Evolutionary conservation across 768 basidiomycete genomes (phyloP).

Genomic region (Collybiopsis luxurians): DNA sequence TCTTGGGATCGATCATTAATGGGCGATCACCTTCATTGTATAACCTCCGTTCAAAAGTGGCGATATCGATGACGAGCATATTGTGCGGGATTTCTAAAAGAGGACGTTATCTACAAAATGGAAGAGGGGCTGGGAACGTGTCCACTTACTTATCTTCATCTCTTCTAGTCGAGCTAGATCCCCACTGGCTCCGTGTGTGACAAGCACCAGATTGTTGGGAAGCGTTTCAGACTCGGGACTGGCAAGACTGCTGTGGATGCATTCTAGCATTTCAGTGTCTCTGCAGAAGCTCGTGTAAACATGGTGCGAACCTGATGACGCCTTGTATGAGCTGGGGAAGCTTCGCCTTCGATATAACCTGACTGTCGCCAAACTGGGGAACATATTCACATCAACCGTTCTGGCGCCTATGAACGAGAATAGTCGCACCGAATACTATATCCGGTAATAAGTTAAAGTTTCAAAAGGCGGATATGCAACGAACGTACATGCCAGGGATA

Average conservation of each 20-base stretch:
- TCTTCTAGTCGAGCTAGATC: constrained; percentile 67
- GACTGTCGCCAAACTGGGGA: constrained; percentile 74
- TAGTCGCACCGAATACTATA: constrained; percentile 62
- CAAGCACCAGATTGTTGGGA: constrained; percentile 68
- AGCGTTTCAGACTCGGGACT: constrained; percentile 76
- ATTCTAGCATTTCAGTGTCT: constrained; percentile 2
- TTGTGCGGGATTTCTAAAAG: constrained; percentile 69
- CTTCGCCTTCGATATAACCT: constrained; percentile 62
- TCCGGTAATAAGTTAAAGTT: constrained; percentile 11
- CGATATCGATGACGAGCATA: constrained; percentile 63
- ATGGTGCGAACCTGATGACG: constrained; percentile 54
- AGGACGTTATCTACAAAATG: not conserved
- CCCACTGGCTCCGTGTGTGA: constrained; percentile 56
- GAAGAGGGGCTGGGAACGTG: constrained; percentile 2
- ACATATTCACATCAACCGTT: constrained; percentile 4
- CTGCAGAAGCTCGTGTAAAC: not conserved
- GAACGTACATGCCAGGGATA: constrained; percentile 69
- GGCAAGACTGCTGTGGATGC: constrained; percentile 53
- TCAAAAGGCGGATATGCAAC: constrained; percentile 10
- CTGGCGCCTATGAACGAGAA: not conserved
- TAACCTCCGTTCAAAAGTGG: constrained; percentile 59
- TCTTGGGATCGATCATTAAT: constrained; percentile 58
- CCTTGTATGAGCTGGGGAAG: constrained; percentile 72
- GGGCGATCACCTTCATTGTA: constrained; percentile 57
- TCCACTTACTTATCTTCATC: constrained; percentile 73